A percentile compares a stretch with the other conserved stretches of the same genome.
These are phyloP conservation scores for Melaleuca alternifolia DNA, from an alignment of 345 rosid species.

Conservation along the genomic window DNA sequence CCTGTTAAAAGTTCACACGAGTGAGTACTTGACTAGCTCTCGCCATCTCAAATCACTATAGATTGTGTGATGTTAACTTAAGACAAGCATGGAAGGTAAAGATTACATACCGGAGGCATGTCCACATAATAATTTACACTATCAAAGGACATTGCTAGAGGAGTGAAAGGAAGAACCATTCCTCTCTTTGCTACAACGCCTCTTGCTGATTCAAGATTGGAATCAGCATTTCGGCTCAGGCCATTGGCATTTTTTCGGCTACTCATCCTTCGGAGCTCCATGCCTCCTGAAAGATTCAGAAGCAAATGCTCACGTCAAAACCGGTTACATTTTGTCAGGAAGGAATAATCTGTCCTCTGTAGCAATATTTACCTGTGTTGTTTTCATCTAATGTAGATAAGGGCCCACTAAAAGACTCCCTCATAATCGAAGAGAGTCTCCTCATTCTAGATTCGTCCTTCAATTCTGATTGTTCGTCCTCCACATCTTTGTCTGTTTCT, in stretches of 20 bases:
- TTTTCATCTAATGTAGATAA: slow-evolving; percentile 28
- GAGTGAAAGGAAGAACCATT: slow-evolving; percentile 49
- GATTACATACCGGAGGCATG: slow-evolving; percentile 39
- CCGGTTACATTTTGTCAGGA: neutral
- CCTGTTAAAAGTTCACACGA: slow-evolving; percentile 9
- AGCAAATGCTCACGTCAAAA: neutral
- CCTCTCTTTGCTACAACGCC: slow-evolving; percentile 39
- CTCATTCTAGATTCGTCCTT: slow-evolving; percentile 21
- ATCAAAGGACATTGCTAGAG: slow-evolving; percentile 54
- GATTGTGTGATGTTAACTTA: neutral
- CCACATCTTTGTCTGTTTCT: slow-evolving; percentile 32
- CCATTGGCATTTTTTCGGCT: slow-evolving; percentile 15
- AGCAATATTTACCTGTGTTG: slow-evolving; percentile 28
- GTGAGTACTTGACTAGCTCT: neutral
- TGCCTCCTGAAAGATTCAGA: slow-evolving; percentile 26
- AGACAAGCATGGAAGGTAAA: neutral
- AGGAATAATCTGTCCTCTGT: neutral
- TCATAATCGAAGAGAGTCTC: slow-evolving; percentile 12
- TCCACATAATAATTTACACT: slow-evolving; percentile 36
- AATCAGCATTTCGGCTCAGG: slow-evolving; percentile 16
- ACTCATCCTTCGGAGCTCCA: slow-evolving; percentile 21
- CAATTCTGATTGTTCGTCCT: slow-evolving; percentile 11
- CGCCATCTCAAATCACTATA: neutral
- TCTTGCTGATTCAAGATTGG: slow-evolving; percentile 8
- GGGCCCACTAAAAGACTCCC: slow-evolving; percentile 15